Evolutionary conservation across 805 yeast genomes (phyloP).

Genomic region (Saccharomycopsis microspora): DNA sequence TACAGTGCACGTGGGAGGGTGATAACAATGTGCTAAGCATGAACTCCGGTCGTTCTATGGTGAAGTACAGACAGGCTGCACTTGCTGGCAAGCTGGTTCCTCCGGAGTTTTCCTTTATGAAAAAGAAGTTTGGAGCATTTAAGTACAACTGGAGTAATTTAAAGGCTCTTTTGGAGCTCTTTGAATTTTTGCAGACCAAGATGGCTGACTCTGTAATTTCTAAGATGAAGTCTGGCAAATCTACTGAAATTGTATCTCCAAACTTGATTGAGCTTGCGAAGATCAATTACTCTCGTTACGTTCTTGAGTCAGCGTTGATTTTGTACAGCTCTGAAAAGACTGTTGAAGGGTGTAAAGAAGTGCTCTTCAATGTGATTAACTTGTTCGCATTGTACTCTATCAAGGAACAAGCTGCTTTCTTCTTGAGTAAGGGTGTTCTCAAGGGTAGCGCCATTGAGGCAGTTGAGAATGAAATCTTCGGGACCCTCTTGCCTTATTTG

Average conservation of each 20-base stretch:
- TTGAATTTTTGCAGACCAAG: conserved; percentile 31
- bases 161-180: conserved; percentile 26
- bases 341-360: conserved; percentile 29
- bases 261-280: conserved; percentile 33
- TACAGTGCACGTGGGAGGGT: conserved; percentile 98
- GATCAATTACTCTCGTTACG: conserved; percentile 38
- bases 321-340: not conserved
- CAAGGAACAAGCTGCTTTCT: conserved; percentile 61
- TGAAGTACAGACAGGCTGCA: conserved; percentile 30
- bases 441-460: conserved; percentile 29
- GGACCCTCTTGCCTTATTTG: conserved; percentile 34
- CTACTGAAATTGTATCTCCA: conserved; percentile 4
- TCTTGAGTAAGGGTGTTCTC: conserved; percentile 52
- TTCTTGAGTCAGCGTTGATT: conserved; percentile 27
- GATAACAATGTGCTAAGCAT: conserved; percentile 82
- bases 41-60: conserved; percentile 67
- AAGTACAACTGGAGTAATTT: conserved; percentile 18
- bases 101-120: conserved; percentile 23
- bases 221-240: conserved; percentile 15
- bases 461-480: conserved; percentile 31
- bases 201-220: conserved; percentile 19
- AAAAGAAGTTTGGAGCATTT: not conserved
- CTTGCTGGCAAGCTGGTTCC: conserved; percentile 23
- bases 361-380: conserved; percentile 43
- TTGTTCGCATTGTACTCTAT: conserved; percentile 56